Conservation (phyloP, 2,329 filamentous ascomycete genomes). For the Colletotrichum somersetense region DNA sequence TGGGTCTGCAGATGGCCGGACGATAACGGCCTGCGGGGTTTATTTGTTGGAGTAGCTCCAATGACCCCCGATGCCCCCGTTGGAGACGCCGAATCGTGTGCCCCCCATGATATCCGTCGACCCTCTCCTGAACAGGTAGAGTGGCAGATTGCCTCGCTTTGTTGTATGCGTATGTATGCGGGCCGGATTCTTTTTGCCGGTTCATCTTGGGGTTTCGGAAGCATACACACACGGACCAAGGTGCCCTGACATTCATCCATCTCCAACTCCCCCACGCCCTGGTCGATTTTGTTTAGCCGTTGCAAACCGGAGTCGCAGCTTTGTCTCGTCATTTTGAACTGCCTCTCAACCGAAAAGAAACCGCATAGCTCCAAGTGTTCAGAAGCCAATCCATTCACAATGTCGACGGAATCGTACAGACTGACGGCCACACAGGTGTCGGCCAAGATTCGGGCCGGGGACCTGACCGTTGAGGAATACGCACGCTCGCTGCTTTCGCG, state of each 20-base stretch:
- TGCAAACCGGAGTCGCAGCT: not conserved
- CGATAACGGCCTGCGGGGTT: slow-evolving; percentile 38
- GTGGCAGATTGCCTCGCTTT: not conserved
- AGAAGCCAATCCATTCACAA: not conserved
- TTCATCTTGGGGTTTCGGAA: not conserved
- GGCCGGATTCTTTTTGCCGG: not conserved
- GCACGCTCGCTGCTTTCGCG: slow-evolving; percentile 60
- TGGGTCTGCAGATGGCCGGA: not conserved
- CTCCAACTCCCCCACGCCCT: not conserved
- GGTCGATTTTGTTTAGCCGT: not conserved
- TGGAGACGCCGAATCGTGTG: not conserved
- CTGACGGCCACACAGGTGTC: slow-evolving; percentile 58
- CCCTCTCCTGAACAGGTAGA: too few relatives aligned
- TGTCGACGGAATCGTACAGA: slow-evolving; percentile 33
- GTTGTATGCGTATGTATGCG: not conserved
- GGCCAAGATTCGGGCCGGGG: slow-evolving; percentile 52
- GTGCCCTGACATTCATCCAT: not conserved
- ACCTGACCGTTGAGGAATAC: slow-evolving; percentile 63
- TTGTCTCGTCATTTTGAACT: not conserved
- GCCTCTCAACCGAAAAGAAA: not conserved
- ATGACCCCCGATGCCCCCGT: slow-evolving; percentile 13
- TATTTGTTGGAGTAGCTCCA: slow-evolving; percentile 24
- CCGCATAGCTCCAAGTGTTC: not conserved
- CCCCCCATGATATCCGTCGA: not conserved
- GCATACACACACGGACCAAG: slow-evolving; percentile 3